Evolutionary conservation across 2,329 filamentous ascomycete species (phyloP), one percentile per base, ranked within the genome.

Genomic region (Trichophaea hybrida): DNA sequence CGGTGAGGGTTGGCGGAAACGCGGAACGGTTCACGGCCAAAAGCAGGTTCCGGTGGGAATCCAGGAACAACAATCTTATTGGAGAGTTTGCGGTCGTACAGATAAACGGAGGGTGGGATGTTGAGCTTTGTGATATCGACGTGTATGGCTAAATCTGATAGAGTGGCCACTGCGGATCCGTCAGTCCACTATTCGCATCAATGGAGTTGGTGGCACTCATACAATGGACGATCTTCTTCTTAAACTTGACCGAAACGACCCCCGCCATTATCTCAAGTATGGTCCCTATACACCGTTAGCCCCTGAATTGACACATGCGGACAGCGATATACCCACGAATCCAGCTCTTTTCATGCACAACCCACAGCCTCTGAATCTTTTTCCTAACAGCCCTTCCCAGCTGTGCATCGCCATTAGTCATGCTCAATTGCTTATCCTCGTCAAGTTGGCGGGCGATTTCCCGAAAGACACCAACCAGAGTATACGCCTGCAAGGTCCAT

Each of bases 401-500:
- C 67, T 61, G 61, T 55, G 48, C 38, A 35, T 8, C 33, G 12
- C 51, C 51, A 44, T 55, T 37, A 55, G 53, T 37, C 54, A 53
- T 34, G 34, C 50, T 34, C 24, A 24, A 17, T 24, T 24, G 10
- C 44, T 17, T 13, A n/a, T 53, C 50, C 32, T 53, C 50, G 35
- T 50, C 43, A 17, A 32, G n/a, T 12, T 15, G 15, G 43, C 56
- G 31, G n/a, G 31, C 31, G 48, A 40, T 17, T 33, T 54, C 37
- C 24, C 38, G 15, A 35, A 63, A 48, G 55, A 15, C 35, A 64
- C 62, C 37, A 61, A 69, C 67, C 61, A 79, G 73, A 66, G 79
- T 76, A 69, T 80, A 80, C 13, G 77, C 77, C 65, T 80, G 77
- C 55, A 80, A 69, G 64, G 78, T 79, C 78, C 78, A 80, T 43